Evolutionary conservation across 805 yeast genomes (phyloP).

Genomic region (Ascoidea tarda): DNA sequence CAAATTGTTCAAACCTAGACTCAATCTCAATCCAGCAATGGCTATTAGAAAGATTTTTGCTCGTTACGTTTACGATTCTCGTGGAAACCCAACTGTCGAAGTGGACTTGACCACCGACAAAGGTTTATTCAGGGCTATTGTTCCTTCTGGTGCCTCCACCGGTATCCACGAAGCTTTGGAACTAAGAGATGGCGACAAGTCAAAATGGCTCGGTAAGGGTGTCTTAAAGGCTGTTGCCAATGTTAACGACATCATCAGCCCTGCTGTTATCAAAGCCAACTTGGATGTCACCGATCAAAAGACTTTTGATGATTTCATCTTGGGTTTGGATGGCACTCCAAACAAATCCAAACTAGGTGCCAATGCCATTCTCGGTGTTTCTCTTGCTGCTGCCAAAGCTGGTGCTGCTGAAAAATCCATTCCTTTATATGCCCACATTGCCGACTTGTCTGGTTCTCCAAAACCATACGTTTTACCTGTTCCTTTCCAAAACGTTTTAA

Average conservation of each 20-base stretch:
- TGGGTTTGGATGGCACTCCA: slow-evolving; percentile 86
- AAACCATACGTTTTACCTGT: slow-evolving; percentile 91
- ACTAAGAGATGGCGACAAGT: slow-evolving; percentile 95
- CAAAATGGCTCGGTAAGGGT: slow-evolving; percentile 99
- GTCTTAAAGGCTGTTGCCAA: slow-evolving; percentile 92
- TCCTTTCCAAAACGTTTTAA: slow-evolving; percentile 97
- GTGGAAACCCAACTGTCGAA: slow-evolving; percentile 99
- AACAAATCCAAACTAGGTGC: slow-evolving; percentile 98
- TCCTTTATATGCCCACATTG: slow-evolving; percentile 87
- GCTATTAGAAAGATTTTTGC: slow-evolving; percentile 80
- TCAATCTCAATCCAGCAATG: slow-evolving; percentile 26
- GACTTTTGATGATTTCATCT: slow-evolving; percentile 75
- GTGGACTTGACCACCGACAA: slow-evolving; percentile 88
- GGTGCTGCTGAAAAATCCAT: slow-evolving; percentile 94
- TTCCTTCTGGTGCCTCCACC: slow-evolving; percentile 99
- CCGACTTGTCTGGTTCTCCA: slow-evolving; percentile 54
- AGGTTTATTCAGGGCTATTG: slow-evolving; percentile 93
- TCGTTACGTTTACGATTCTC: slow-evolving; percentile 97
- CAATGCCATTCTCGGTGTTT: slow-evolving; percentile 96
- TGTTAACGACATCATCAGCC: slow-evolving; percentile 90
- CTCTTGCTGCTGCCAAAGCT: slow-evolving; percentile 93
- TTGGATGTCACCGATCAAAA: slow-evolving; percentile 79
- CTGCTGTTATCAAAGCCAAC: slow-evolving; percentile 74
- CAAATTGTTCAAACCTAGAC: too few relatives aligned
- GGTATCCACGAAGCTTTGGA: slow-evolving; percentile 98